A percentile compares a stretch with the other conserved stretches of the same genome.
These are phyloP conservation scores for Candida palmyrensis DNA, from an alignment of 805 yeast species.

Conservation along the genomic window DNA sequence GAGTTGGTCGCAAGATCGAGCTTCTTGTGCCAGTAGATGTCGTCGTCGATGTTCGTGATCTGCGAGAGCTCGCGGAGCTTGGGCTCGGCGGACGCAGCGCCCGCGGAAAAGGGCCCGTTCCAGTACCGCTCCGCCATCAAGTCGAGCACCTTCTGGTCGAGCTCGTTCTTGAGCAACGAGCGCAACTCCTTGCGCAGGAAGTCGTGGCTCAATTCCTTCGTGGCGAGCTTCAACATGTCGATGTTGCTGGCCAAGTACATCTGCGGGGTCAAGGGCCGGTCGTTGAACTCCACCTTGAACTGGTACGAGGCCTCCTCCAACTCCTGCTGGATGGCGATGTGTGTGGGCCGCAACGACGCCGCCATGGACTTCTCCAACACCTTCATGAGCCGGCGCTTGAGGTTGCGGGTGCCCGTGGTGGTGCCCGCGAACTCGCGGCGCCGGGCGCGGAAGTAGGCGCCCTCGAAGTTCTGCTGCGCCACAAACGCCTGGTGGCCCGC, in stretches of 20 bases:
- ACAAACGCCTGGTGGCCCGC: constrained; percentile 59
- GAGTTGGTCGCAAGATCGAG: constrained; percentile 79
- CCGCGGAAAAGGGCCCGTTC: constrained; percentile 54
- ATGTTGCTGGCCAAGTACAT: constrained; percentile 90
- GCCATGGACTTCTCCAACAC: constrained; percentile 93
- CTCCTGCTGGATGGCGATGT: constrained; percentile 78
- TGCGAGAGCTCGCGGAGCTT: constrained; percentile 51
- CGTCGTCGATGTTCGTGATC: constrained; percentile 49
- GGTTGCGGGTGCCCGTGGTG: constrained; percentile 65
- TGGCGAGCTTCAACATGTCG: constrained; percentile 77
- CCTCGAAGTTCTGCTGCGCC: constrained; percentile 58
- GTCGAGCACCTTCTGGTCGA: constrained; percentile 87
- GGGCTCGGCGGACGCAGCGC: constrained; percentile 32
- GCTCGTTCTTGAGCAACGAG: constrained; percentile 70
- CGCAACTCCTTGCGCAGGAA: constrained; percentile 82
- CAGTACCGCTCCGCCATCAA: constrained; percentile 87
- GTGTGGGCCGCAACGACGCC: constrained; percentile 80
- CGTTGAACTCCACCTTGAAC: constrained; percentile 95
- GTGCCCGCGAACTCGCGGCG: constrained; percentile 58
- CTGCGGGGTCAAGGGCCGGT: constrained; percentile 88
- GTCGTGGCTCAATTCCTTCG: constrained; percentile 78
- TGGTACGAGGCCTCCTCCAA: constrained; percentile 89
- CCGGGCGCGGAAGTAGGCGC: constrained; percentile 56
- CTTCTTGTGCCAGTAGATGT: constrained; percentile 82
- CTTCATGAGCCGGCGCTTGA: constrained; percentile 76